Percentiles rank a stretch among this genome's conserved stretches.
These are phyloP conservation scores for Wickerhamiella nectarea DNA, from an alignment of 805 yeast genomes.

Conservation along the genomic window DNA sequence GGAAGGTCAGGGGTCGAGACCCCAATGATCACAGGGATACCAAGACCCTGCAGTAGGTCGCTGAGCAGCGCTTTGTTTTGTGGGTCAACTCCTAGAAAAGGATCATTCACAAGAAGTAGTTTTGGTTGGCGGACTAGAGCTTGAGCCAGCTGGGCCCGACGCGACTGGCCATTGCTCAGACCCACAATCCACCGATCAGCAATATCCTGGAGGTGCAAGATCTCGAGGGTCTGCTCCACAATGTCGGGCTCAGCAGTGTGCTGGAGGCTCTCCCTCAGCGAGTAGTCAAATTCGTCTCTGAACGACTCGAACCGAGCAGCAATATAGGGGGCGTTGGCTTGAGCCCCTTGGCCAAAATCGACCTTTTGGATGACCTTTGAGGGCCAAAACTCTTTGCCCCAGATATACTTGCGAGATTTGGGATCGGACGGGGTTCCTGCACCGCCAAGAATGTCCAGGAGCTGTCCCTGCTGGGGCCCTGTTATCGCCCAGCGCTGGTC, in stretches of 20 bases:
- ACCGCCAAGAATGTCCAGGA: conserved; percentile 46
- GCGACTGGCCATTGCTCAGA: conserved; percentile 82
- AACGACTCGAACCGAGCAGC: conserved; percentile 82
- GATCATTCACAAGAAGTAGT: conserved; percentile 71
- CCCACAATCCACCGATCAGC: conserved; percentile 70
- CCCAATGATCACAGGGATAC: conserved; percentile 50
- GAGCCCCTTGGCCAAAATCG: conserved; percentile 35
- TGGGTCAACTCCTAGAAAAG: conserved; percentile 84
- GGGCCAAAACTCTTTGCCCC: conserved; percentile 33
- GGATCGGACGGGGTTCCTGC: conserved; percentile 41
- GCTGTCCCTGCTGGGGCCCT: conserved; percentile 41
- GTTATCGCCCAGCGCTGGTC: conserved; percentile 41
- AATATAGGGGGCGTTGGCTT: conserved; percentile 44
- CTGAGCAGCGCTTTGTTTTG: conserved; percentile 49
- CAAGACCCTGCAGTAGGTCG: conserved; percentile 33
- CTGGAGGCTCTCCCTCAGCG: conserved; percentile 43
- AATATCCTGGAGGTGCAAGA: conserved; percentile 42
- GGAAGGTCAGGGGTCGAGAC: conserved; percentile 63
- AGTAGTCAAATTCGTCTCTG: conserved; percentile 71
- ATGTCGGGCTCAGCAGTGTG: conserved; percentile 31
- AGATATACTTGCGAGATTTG: conserved; percentile 41
- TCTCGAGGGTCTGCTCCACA: conserved; percentile 31
- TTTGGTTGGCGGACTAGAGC: conserved; percentile 53
- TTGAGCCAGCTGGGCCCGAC: conserved; percentile 78
- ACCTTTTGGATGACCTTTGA: conserved; percentile 33